A percentile compares a stretch with the other conserved stretches of the same genome.
phyloP scores from a whole-genome alignment of 768 basidiomycete species.

The Artomyces pyxidatus region DNA sequence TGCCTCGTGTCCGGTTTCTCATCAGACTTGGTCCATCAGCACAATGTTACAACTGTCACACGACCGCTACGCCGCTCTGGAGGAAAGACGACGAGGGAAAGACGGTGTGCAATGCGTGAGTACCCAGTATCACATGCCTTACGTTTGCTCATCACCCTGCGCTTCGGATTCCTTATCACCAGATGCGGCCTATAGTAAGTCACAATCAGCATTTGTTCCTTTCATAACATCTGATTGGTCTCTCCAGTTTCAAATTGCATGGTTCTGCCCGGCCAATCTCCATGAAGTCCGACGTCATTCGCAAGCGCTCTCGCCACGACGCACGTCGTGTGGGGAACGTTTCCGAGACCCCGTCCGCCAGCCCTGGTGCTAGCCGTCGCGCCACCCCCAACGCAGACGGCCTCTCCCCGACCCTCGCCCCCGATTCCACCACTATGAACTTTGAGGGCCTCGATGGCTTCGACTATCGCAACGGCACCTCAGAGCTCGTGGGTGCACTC shows the following conservation, averaged over 20 bases:
- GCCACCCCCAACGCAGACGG: slow-evolving; percentile 50
- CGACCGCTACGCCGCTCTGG: slow-evolving; percentile 84
- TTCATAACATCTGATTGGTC: slow-evolving; percentile 4
- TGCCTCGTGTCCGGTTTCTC: slow-evolving; percentile 20
- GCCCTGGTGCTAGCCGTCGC: slow-evolving; percentile 66
- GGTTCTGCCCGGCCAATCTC: slow-evolving; percentile 81
- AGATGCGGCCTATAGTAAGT: slow-evolving; percentile 76
- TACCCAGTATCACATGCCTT: slow-evolving; percentile 16
- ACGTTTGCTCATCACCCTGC: slow-evolving; percentile 4
- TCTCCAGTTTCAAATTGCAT: slow-evolving; percentile 64
- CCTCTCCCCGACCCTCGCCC: slow-evolving; percentile 55
- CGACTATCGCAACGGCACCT: slow-evolving; percentile 31
- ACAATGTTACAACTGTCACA: slow-evolving; percentile 87
- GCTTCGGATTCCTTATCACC: slow-evolving; percentile 5
- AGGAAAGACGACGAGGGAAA: slow-evolving; percentile 88
- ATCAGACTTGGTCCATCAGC: slow-evolving; percentile 31
- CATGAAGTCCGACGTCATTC: slow-evolving; percentile 88
- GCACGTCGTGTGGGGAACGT: slow-evolving; percentile 44
- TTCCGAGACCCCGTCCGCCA: slow-evolving; percentile 67
- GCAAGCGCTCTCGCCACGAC: slow-evolving; percentile 79
- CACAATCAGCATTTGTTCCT: neutral
- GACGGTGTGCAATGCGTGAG: slow-evolving; percentile 86
- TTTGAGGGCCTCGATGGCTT: slow-evolving; percentile 27
- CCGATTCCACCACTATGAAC: slow-evolving; percentile 60
- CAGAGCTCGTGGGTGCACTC: slow-evolving; percentile 44